phyloP scores from a whole-genome alignment of 208 protist genomes.

The Leptomonas pyrrhocoris region DNA sequence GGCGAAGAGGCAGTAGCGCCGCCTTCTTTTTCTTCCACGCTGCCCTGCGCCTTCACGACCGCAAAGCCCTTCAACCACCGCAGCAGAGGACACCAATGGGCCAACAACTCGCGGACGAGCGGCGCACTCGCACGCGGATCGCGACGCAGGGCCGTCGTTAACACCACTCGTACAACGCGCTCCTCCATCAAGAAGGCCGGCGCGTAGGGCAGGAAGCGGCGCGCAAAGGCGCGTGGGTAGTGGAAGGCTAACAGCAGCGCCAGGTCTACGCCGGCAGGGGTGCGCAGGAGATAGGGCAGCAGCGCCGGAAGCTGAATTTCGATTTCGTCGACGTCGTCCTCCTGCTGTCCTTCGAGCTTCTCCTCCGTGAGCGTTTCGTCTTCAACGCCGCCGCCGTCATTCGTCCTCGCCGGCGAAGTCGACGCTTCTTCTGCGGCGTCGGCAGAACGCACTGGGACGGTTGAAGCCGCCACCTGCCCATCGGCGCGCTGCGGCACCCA shows the following conservation, averaged over 20 bases:
- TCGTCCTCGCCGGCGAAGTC: too few species aligned
- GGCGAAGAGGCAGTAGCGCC: too few species aligned
- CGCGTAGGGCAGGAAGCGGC: constrained; percentile 55
- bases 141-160: constrained; percentile 34
- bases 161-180: constrained; percentile 40
- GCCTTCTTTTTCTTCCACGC: neutral
- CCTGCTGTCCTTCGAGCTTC: neutral
- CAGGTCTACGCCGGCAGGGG: constrained; percentile 37
- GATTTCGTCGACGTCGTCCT: constrained; percentile 29
- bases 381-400: too few species aligned
- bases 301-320: constrained; percentile 53
- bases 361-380: too few species aligned
- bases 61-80: constrained; percentile 52
- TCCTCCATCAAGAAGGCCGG: constrained; percentile 50
- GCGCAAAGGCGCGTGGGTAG: constrained; percentile 50
- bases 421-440: neutral
- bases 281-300: constrained; percentile 72
- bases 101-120: constrained; percentile 50
- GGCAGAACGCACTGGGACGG: neutral
- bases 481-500: constrained; percentile 28
- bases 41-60: constrained; percentile 25
- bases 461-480: constrained; percentile 15
- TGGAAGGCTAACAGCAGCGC: constrained; percentile 42
- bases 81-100: constrained; percentile 53
- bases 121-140: constrained; percentile 37